Evolutionary conservation across 148 eudicot genomes (phyloP), one percentile per base, ranked within the genome.

Genomic region (Amaranthus palmeri): DNA sequence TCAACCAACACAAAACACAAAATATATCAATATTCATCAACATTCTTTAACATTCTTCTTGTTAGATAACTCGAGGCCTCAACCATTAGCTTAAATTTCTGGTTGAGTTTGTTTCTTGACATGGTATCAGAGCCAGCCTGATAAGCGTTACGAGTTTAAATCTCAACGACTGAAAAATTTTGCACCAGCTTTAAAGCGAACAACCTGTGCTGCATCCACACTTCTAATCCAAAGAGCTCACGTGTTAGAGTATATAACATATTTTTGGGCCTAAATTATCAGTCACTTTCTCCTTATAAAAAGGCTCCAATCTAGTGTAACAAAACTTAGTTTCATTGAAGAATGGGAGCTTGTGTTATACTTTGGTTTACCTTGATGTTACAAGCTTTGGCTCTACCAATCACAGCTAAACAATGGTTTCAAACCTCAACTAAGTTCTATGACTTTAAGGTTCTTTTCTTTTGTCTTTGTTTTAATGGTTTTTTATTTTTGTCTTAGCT

Each of bases 391-490:
- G 15, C 61, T 68, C 68, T 51, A 11, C 72, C 54, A 50, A 42
- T 52, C 45, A 52, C 61, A 53, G 15, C 67, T 51, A 60, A 36
- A 10, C 72, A 68, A 48, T 52, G 25, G 6, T 55, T 43, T 70
- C 64, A 64, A 58, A 65, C 77, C 49, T 78, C 85, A 75, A 85
- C 85, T 5, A 77, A 82, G 66, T 85, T 79, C 83, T 85, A 75
- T 14, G 80, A 85, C 66, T 85, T 85, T 72, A 85, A 80, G 85
- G 88, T 25, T 85, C 46, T 55, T 65, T 68, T 45, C 7, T 10
- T 51, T 12, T 65, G 42, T 18, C 62, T 40, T 12, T 60, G 8
- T 15, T 7, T 7, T 25, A 25, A 25, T 25, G 36, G 36, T 25
- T 25, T 25, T 2, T 25, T 0, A n/a, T n/a, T 15, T 36, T 9